Base-by-base conservation (phyloP, 2,329 filamentous ascomycete species). In the Catunica adiposa region DNA sequence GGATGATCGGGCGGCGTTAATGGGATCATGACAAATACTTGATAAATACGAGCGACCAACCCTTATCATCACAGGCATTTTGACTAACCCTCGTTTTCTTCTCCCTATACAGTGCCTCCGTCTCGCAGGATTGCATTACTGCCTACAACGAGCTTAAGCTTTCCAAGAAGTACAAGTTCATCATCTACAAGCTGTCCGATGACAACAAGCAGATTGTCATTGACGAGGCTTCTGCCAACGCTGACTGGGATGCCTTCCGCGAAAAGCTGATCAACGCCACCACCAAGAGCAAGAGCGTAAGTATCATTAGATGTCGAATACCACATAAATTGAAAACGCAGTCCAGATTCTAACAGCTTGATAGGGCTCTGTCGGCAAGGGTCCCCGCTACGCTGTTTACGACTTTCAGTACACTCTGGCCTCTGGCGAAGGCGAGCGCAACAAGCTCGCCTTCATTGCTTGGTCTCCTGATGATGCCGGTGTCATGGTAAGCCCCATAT, bases 121-220 rank as follows among this genome's bases (percentile, higher is more conserved):
- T 89, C 65, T 72, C 77, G 62, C 76, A 79, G 67, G 84, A 89
- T 59, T 89, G 84, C 78, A 79, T 80, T 67, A 68, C 69, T 62
- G 70, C 73, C 59, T 90, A 83, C 78, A 88, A 89, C 71, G 83
- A 89, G 63, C 78, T 90, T 62, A 90, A 90, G 80, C 81, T 89
- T 63, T 76, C 72, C 71, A 89, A 89, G 73, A 81, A 80, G 74
- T 76, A 80, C 74, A 89, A 88, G 73, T 94, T 79, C 78, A 84
- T 92, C 73, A 81, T 92, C 76, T 90, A 79, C 82, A 88, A 89
- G 78, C 80, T 92, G 68, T 83, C 82, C 62, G 84, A 89, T 71
- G 78, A 89, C 75, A 81, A 82, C 77, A 87, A 83, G 72, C 71
- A 87, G 72, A 88, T 92, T 67, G 82, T 85, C 58, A 80, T 92